Evolutionary conservation across 2,329 filamentous ascomycete species (phyloP).

Genomic region (Aspergillus sclerotialis): DNA sequence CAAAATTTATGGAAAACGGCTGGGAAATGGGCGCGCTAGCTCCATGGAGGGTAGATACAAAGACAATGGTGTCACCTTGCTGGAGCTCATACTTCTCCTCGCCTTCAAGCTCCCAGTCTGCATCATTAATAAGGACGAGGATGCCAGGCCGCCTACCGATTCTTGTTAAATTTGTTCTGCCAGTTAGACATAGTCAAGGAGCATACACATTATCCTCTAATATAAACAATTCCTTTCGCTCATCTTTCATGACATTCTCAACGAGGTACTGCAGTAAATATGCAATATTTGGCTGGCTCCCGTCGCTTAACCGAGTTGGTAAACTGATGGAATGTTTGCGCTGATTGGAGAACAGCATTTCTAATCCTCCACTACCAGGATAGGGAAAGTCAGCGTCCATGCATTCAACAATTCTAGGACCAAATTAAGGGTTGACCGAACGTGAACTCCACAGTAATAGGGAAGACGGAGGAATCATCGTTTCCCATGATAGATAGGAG

Average conservation of each 20-base stretch:
- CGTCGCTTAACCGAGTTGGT: conserved; percentile 55
- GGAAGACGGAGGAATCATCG: conserved; percentile 37
- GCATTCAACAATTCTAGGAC: no score
- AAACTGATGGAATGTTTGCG: conserved; percentile 64
- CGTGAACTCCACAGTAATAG: conserved; percentile 70
- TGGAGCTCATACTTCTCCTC: conserved; percentile 85
- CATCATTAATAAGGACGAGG: conserved; percentile 92
- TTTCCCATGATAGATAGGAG: conserved; percentile 3
- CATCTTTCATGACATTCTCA: conserved; percentile 75
- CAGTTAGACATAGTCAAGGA: conserved; percentile 1
- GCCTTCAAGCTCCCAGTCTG: conserved; percentile 96
- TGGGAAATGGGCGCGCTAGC: conserved; percentile 42
- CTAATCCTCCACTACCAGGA: conserved; percentile 68
- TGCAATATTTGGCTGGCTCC: conserved; percentile 60
- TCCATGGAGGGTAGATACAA: conserved; percentile 93
- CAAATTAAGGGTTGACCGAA: no score
- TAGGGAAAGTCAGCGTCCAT: no score
- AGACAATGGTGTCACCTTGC: conserved; percentile 77
- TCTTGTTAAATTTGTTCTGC: conserved; percentile 14
- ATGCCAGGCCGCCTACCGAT: conserved; percentile 79
- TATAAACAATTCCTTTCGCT: conserved; percentile 80
- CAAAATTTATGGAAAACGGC: conserved; percentile 2
- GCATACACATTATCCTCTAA: conserved; percentile 82
- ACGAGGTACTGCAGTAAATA: conserved; percentile 75
- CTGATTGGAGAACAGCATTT: conserved; percentile 85